phyloP scores from a whole-genome alignment of 1,139 yeast genomes.

The Pichia sp. region DNA sequence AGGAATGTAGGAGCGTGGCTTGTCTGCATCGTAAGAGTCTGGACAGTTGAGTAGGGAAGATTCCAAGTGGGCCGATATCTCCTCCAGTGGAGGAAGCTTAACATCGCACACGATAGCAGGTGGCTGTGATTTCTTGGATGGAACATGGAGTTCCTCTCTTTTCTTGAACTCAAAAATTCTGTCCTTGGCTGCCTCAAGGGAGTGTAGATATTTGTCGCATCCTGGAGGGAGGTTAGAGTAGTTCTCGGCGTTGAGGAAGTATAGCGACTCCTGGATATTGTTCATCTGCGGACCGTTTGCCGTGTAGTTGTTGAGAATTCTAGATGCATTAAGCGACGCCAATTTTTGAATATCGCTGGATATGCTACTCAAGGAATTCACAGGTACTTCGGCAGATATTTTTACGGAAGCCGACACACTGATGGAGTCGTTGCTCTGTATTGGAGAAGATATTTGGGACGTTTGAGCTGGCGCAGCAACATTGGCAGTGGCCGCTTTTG shows the following conservation, averaged over 20 bases:
- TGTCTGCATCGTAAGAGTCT: constrained; percentile 86
- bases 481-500: neutral
- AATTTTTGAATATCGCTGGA: constrained; percentile 11
- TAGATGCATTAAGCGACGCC: constrained; percentile 12
- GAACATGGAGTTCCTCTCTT: constrained; percentile 16
- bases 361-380: neutral
- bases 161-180: constrained; percentile 31
- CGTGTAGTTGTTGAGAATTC: constrained; percentile 10
- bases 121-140: constrained; percentile 19
- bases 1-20: constrained; percentile 79
- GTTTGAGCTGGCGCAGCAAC: neutral
- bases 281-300: constrained; percentile 9
- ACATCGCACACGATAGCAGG: constrained; percentile 18
- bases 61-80: constrained; percentile 60
- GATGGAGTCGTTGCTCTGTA: neutral
- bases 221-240: constrained; percentile 42
- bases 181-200: constrained; percentile 42
- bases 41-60: constrained; percentile 84
- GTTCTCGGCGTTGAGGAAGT: constrained; percentile 22
- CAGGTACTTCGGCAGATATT: too few species aligned
- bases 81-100: constrained; percentile 52
- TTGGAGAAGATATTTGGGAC: neutral
- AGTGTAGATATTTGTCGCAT: constrained; percentile 41
- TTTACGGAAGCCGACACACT: neutral
- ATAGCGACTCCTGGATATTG: constrained; percentile 15